These are phyloP conservation scores for Eucalyptus dawsonii DNA, from an alignment of 345 rosid species.

Conservation along the genomic window DNA sequence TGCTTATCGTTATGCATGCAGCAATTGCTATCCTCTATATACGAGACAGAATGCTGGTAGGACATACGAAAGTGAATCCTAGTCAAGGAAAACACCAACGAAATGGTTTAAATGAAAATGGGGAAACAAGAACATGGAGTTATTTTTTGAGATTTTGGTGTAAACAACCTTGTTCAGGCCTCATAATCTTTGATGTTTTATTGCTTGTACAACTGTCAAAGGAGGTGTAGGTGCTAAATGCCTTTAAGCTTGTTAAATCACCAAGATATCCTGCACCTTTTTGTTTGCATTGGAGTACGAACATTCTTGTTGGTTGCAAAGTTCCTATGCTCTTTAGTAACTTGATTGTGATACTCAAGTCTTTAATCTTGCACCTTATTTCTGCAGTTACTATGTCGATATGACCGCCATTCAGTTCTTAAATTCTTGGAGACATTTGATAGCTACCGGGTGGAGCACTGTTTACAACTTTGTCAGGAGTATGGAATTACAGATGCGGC, in stretches of 20 bases:
- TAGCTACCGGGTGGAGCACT: constrained; percentile 93
- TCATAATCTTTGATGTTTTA: background rate
- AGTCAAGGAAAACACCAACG: background rate
- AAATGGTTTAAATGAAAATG: background rate
- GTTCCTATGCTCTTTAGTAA: background rate
- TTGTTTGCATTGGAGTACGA: background rate
- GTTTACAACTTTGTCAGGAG: constrained; percentile 85
- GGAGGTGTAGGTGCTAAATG: background rate
- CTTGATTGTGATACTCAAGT: background rate
- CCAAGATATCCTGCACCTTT: background rate
- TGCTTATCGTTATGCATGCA: background rate
- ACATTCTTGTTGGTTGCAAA: background rate
- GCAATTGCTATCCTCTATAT: background rate
- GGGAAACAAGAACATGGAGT: background rate
- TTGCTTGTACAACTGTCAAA: background rate
- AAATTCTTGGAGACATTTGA: constrained; percentile 94
- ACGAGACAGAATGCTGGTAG: background rate
- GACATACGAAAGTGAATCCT: background rate
- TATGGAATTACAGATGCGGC: constrained; percentile 87
- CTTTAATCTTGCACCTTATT: background rate
- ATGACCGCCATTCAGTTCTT: constrained; percentile 76
- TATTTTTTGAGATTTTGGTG: background rate
- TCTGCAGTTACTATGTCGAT: constrained; percentile 77
- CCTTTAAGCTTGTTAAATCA: background rate
- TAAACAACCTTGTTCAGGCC: background rate